phyloP scores from a whole-genome alignment of 805 yeast genomes.

The Candida saitoana region DNA sequence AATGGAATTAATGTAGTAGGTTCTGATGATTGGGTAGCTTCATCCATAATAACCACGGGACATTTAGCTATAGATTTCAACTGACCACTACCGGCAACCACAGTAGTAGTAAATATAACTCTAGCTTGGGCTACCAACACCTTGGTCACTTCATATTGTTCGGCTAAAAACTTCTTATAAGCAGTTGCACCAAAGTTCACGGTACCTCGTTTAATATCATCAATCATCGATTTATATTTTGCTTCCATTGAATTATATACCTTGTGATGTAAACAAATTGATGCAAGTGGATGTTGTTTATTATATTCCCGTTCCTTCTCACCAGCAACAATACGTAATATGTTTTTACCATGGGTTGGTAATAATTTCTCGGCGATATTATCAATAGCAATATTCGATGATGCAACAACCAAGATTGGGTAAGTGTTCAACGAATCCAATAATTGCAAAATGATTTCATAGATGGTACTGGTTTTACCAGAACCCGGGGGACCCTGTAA shows the following conservation, averaged over 20 bases:
- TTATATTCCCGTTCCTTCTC: constrained; percentile 62
- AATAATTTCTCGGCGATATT: constrained; percentile 69
- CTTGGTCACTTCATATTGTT: constrained; percentile 42
- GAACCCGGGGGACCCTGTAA: constrained; percentile 67
- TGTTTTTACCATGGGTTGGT: constrained; percentile 44
- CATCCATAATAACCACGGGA: constrained; percentile 76
- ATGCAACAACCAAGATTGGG: constrained; percentile 71
- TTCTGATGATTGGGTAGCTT: constrained; percentile 73
- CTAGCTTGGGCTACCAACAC: constrained; percentile 59
- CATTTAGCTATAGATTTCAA: constrained; percentile 50
- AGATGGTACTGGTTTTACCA: constrained; percentile 43
- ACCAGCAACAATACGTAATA: constrained; percentile 55
- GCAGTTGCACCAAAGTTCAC: constrained; percentile 26
- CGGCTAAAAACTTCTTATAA: constrained; percentile 47
- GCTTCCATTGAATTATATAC: constrained; percentile 48
- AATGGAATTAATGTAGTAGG: constrained; percentile 68
- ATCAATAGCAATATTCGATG: constrained; percentile 72
- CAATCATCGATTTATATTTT: constrained; percentile 38
- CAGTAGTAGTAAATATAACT: constrained; percentile 69
- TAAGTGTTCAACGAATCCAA: constrained; percentile 51
- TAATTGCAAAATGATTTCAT: constrained; percentile 47
- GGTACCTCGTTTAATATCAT: constrained; percentile 34
- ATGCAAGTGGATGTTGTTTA: constrained; percentile 51
- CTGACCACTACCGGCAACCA: constrained; percentile 65
- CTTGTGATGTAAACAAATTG: constrained; percentile 62